phyloP scores from a whole-genome alignment of 2,329 filamentous ascomycete species.

The Metarhizium guizhouense region DNA sequence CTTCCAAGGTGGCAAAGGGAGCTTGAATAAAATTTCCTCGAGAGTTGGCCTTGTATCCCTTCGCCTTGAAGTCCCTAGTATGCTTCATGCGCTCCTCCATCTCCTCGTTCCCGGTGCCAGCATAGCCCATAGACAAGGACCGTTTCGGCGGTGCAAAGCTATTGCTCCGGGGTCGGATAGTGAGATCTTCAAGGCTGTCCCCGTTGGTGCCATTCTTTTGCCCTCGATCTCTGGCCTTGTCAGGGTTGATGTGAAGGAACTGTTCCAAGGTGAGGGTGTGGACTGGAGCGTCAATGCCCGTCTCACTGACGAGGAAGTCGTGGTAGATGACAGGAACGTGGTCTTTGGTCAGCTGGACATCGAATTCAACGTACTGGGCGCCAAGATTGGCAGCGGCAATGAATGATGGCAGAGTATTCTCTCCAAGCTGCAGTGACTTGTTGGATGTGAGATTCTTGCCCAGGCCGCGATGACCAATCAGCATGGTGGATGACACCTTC shows the following conservation, averaged over 20 bases:
- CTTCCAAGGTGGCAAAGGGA: conserved; percentile 89
- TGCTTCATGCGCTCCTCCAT: conserved; percentile 89
- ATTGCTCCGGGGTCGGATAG: conserved; percentile 21
- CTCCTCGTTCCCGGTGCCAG: conserved; percentile 27
- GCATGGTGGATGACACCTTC: conserved; percentile 80
- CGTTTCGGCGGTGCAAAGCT: conserved; percentile 33
- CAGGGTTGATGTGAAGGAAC: conserved; percentile 77
- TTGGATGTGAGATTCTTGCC: conserved; percentile 84
- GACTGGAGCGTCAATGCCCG: conserved; percentile 91
- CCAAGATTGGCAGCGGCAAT: conserved; percentile 92
- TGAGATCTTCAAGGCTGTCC: conserved; percentile 1
- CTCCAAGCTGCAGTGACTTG: conserved; percentile 84
- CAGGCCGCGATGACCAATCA: conserved; percentile 62
- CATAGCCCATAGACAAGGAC: conserved; percentile 47
- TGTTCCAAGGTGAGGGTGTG: conserved; percentile 92
- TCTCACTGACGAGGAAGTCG: conserved; percentile 95
- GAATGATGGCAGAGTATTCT: conserved; percentile 94
- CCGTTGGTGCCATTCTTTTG: neutral
- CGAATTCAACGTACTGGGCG: conserved; percentile 65
- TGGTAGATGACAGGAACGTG: conserved; percentile 98
- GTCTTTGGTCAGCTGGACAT: conserved; percentile 98
- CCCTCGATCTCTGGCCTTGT: conserved; percentile 25
- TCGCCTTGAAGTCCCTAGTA: conserved; percentile 86
- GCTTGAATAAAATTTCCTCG: conserved; percentile 92
- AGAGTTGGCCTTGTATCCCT: conserved; percentile 93